Conservation (phyloP, 371 early-diverging fungal species). For the Phascolomyces articulosus region DNA sequence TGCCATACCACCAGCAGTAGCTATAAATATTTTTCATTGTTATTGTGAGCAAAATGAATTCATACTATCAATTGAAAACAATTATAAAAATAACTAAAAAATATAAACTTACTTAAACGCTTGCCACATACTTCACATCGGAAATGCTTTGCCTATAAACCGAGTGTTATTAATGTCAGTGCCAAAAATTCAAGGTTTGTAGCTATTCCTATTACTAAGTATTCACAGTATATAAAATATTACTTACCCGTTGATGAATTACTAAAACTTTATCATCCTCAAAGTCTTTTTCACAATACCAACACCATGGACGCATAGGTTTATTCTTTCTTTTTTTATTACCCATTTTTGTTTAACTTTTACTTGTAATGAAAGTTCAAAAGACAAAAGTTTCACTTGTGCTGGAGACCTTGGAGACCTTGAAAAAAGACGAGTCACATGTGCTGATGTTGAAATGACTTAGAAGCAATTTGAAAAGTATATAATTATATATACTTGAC, state of each 20-base stretch:
- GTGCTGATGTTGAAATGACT: too few species aligned
- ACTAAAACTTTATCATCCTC: slow-evolving; percentile 95
- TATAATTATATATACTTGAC: too few species aligned
- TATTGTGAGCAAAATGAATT: too few species aligned
- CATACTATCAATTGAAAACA: too few species aligned
- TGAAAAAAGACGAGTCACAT: too few species aligned
- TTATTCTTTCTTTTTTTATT: slow-evolving; percentile 55
- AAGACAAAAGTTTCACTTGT: too few species aligned
- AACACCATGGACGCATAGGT: slow-evolving; percentile 52
- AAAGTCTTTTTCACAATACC: slow-evolving; percentile 97
- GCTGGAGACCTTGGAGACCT: too few species aligned
- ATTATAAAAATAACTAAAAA: background rate
- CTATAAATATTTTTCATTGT: slow-evolving; percentile 11
- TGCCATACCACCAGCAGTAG: slow-evolving; percentile 89
- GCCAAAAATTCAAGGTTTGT: background rate
- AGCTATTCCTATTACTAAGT: too few species aligned
- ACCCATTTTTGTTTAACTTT: slow-evolving; percentile 29
- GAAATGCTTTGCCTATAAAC: slow-evolving; percentile 82
- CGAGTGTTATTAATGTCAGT: background rate
- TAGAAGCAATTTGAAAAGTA: too few species aligned
- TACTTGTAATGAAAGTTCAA: slow-evolving; percentile 6
- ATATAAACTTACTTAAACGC: slow-evolving; percentile 66
- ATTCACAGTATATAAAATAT: too few species aligned
- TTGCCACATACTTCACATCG: slow-evolving; percentile 87
- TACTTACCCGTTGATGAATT: slow-evolving; percentile 77